phyloP scores from a whole-genome alignment of 192 early-diverging fungal genomes.

The Coemansia sp. region DNA sequence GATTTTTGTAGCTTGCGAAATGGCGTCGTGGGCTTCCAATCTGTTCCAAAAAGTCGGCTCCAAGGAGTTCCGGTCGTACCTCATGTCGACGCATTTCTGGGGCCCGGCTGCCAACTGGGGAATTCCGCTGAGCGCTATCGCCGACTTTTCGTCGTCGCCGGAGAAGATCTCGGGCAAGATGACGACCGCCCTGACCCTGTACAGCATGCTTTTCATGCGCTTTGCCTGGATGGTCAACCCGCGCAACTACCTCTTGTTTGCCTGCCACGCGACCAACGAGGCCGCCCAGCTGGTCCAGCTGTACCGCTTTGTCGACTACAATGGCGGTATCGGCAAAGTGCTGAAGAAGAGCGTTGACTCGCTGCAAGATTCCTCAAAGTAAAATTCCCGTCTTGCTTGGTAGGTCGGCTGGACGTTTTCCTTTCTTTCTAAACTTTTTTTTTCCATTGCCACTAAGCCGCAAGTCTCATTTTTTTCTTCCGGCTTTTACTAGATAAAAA shows the following conservation, averaged over 20 bases:
- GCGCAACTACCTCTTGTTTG: conserved; percentile 88
- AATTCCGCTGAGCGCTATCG: conserved; percentile 91
- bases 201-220: conserved; percentile 91
- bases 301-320: conserved; percentile 77
- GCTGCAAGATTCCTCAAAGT: no score
- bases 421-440: no score
- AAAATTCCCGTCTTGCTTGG: no score
- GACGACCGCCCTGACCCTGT: conserved; percentile 85
- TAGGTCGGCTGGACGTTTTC: no score
- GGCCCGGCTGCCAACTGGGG: conserved; percentile 84
- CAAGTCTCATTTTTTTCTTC: no score
- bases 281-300: conserved; percentile 84
- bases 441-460: no score
- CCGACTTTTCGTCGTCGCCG: conserved; percentile 86
- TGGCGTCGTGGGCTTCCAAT: conserved; percentile 51
- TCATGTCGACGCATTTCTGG: conserved; percentile 62
- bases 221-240: conserved; percentile 94
- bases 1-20: conserved; percentile 9
- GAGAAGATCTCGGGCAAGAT: conserved; percentile 93
- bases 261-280: conserved; percentile 91
- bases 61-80: conserved; percentile 67
- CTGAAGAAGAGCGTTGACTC: conserved; percentile 17
- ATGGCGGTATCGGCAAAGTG: conserved; percentile 49
- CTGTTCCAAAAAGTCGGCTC: conserved; percentile 55
- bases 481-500: no score